Percentiles rank a stretch among this genome's conserved stretches.
phyloP scores from a whole-genome alignment of 106 monocot genomes.

The Agapanthus africanus region DNA sequence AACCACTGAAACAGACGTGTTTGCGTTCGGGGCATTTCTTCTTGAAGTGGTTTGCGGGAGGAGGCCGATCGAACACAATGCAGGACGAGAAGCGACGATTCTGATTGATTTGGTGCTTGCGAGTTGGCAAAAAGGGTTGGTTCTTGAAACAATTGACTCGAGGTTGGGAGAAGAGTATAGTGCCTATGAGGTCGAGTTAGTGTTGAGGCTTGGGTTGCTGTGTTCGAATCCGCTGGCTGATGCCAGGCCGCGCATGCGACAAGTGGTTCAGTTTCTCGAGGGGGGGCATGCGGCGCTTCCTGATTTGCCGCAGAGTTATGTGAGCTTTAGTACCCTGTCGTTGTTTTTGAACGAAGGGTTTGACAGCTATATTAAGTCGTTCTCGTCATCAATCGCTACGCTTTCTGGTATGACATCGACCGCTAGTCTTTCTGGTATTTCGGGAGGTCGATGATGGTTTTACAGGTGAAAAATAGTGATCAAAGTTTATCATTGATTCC shows the following conservation, averaged over 20 bases:
- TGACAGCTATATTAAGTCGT: background rate
- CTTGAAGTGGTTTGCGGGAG: background rate
- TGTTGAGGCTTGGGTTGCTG: background rate
- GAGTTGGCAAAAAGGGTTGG: background rate
- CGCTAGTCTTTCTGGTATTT: background rate
- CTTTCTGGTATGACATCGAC: background rate
- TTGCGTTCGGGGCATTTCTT: background rate
- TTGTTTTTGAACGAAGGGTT: background rate
- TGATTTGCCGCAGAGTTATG: background rate
- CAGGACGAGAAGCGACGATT: background rate
- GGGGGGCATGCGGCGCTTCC: background rate
- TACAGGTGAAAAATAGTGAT: background rate
- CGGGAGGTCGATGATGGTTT: background rate
- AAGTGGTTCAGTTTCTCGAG: slow-evolving; percentile 5
- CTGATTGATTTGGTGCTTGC: background rate
- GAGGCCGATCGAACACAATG: background rate
- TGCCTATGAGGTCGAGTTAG: background rate
- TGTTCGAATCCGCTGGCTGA: background rate
- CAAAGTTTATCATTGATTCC: no score
- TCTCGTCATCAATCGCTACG: background rate
- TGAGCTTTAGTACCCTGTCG: background rate
- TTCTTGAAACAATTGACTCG: background rate
- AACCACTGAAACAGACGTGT: no score
- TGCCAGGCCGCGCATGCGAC: slow-evolving; percentile 5
- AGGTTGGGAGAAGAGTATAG: background rate